Conservation (phyloP, 305 asterid species). For the Solanum aculeatissimum region DNA sequence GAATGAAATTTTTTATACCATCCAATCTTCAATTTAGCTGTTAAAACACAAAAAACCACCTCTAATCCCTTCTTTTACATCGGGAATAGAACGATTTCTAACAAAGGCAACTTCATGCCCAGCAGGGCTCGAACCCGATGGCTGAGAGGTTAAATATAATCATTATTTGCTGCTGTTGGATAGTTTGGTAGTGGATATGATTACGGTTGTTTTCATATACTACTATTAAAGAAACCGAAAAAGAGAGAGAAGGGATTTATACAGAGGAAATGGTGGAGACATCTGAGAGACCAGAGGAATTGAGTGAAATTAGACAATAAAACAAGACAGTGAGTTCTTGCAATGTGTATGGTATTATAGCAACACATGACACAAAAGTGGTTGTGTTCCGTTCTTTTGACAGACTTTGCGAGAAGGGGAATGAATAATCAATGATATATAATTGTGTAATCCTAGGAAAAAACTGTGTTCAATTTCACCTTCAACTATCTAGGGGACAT, state of each 20-base stretch:
- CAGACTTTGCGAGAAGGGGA: not conserved
- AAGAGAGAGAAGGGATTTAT: not conserved
- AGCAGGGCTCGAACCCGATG: not conserved
- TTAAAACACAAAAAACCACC: not conserved
- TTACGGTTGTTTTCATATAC: not conserved
- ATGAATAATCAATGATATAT: not conserved
- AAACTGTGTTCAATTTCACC: not conserved
- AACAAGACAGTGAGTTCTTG: not conserved
- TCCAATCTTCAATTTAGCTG: not conserved
- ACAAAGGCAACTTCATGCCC: not conserved
- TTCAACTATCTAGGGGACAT: constrained; percentile 59
- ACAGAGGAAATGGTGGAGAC: not conserved
- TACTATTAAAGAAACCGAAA: not conserved
- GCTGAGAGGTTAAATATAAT: not conserved
- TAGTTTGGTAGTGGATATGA: not conserved
- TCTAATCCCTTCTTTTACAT: not conserved
- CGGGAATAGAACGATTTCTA: not conserved
- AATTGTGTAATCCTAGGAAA: not conserved
- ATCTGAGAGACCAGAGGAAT: not conserved
- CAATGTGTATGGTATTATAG: not conserved
- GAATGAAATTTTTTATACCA: not conserved
- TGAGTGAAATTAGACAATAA: not conserved
- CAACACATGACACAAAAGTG: not conserved
- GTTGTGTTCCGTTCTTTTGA: not conserved
- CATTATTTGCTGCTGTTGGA: not conserved